A percentile compares a stretch with the other conserved stretches of the same genome.
Evolutionary conservation across 2,329 filamentous ascomycete genomes (phyloP).

Genomic region (Leptosphaerulina australis): DNA sequence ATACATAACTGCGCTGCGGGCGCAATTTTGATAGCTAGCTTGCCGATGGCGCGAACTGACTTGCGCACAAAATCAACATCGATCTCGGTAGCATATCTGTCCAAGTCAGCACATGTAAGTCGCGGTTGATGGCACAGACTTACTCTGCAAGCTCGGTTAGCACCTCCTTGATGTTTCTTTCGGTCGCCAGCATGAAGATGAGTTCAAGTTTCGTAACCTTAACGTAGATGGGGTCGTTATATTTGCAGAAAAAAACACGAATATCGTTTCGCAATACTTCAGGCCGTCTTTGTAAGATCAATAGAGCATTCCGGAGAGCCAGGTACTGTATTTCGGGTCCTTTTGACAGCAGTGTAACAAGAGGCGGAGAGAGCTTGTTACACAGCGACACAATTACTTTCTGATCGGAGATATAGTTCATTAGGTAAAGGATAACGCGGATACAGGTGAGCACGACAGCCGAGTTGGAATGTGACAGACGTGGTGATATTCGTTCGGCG

Average conservation of each 20-base stretch:
- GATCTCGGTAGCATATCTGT: constrained; percentile 87
- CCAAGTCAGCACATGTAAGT: neutral
- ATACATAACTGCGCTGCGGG: constrained; percentile 90
- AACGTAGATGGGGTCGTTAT: constrained; percentile 99
- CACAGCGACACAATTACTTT: constrained; percentile 86
- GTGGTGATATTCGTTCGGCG: constrained; percentile 92
- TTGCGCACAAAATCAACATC: constrained; percentile 99
- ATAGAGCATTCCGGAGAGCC: constrained; percentile 86
- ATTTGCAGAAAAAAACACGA: constrained; percentile 99
- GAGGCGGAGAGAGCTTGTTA: constrained; percentile 89
- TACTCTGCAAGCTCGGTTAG: constrained; percentile 90
- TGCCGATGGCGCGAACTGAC: constrained; percentile 94
- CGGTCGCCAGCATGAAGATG: constrained; percentile 97
- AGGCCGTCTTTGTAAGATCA: constrained; percentile 90
- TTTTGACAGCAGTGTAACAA: constrained; percentile 94
- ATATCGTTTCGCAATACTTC: constrained; percentile 97
- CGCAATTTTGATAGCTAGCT: constrained; percentile 98
- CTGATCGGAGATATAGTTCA: constrained; percentile 97
- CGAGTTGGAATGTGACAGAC: constrained; percentile 95
- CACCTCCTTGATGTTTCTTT: constrained; percentile 94
- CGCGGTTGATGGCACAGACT: constrained; percentile 27
- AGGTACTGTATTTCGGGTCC: constrained; percentile 98
- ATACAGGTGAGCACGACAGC: constrained; percentile 96
- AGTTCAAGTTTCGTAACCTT: constrained; percentile 98
- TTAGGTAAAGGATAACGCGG: constrained; percentile 92